Evolutionary conservation across 495 filamentous ascomycete genomes (phyloP).

Genomic region (Neurospora sp.): DNA sequence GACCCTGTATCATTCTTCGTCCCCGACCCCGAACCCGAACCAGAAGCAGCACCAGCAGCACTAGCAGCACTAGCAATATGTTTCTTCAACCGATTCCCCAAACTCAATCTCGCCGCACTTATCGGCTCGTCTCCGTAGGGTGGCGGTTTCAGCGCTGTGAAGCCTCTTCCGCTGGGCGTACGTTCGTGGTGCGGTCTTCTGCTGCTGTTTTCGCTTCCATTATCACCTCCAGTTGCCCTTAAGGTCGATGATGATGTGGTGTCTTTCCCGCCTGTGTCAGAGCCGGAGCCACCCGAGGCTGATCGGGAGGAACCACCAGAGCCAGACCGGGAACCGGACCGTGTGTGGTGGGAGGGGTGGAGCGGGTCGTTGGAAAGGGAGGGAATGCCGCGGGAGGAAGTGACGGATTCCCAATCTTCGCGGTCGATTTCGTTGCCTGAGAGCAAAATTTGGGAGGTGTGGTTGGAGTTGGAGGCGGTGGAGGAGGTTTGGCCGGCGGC

Average conservation of each 20-base stretch:
- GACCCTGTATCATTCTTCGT: neutral
- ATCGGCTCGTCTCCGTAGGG: slow-evolving; percentile 23
- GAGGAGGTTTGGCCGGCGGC: neutral
- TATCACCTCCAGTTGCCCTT: neutral
- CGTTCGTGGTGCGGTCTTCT: neutral
- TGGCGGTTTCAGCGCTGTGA: slow-evolving; percentile 5
- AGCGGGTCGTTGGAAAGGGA: neutral
- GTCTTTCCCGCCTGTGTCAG: slow-evolving; percentile 9
- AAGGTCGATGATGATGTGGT: neutral
- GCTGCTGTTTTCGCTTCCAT: neutral
- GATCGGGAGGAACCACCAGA: neutral
- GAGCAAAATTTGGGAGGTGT: neutral
- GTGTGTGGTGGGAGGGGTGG: neutral
- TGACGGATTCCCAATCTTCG: slow-evolving; percentile 26
- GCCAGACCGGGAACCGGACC: neutral
- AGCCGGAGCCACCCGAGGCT: slow-evolving; percentile 6
- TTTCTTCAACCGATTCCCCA: slow-evolving; percentile 34
- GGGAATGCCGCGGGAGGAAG: slow-evolving; percentile 7
- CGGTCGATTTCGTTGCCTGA: slow-evolving; percentile 11
- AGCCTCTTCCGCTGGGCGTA: neutral
- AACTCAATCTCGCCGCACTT: slow-evolving; percentile 32
- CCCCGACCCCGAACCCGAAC: neutral
- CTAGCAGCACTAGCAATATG: neutral
- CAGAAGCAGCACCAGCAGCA: neutral
- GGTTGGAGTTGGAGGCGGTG: neutral